Evolutionary conservation across 75 land plant species (phyloP).

Genomic region (Isoetes taiwanensis): DNA sequence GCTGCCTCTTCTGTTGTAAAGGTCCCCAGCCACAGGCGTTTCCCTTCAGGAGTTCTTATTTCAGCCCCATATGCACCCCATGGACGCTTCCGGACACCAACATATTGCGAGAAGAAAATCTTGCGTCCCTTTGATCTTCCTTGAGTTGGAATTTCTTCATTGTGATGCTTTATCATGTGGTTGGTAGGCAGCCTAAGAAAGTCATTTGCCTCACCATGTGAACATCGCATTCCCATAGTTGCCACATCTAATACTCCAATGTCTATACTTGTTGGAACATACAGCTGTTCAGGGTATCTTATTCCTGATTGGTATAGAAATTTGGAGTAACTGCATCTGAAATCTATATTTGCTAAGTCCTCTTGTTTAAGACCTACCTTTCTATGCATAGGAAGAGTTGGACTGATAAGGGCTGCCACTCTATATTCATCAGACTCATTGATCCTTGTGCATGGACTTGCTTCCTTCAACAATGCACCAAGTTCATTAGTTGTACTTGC

Average conservation of each 20-base stretch:
- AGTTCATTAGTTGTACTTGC: too few species aligned
- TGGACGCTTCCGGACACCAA: slow-evolving; percentile 38
- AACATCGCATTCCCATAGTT: slow-evolving; percentile 24
- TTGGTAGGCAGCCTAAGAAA: slow-evolving; percentile 7
- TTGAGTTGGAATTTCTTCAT: slow-evolving; percentile 4
- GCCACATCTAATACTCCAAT: slow-evolving; percentile 20
- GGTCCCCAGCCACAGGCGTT: slow-evolving; percentile 61
- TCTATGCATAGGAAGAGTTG: too few species aligned
- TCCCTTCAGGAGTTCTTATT: slow-evolving; percentile 38
- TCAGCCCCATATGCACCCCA: slow-evolving; percentile 59
- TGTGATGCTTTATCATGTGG: slow-evolving; percentile 23
- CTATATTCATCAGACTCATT: too few species aligned
- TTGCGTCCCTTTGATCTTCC: slow-evolving; percentile 4
- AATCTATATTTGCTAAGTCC: too few species aligned
- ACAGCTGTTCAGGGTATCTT: too few species aligned
- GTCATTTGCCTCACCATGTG: slow-evolving; percentile 10
- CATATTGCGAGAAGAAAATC: slow-evolving; percentile 21
- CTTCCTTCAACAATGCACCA: too few species aligned
- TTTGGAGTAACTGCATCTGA: too few species aligned
- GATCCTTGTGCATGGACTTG: too few species aligned
- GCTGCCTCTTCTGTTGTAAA: slow-evolving; percentile 64
- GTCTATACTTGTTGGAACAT: too few species aligned
- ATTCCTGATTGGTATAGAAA: too few species aligned
- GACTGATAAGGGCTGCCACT: too few species aligned
- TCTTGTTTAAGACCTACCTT: too few species aligned